Conservation (phyloP, 768 basidiomycete species). For the Kwoniella bestiolae region DNA sequence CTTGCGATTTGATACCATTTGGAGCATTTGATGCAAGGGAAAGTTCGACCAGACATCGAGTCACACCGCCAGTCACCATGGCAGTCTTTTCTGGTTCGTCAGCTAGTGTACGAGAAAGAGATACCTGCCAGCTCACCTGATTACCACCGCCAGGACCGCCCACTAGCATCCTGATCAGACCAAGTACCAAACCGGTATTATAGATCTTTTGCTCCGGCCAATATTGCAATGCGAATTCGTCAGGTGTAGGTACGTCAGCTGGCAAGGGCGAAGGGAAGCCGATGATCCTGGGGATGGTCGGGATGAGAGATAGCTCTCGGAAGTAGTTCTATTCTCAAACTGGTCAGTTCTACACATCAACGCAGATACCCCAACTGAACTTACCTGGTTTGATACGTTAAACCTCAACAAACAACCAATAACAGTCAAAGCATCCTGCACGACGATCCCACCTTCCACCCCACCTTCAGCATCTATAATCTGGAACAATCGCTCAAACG, state of each 20-base stretch:
- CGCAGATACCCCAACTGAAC: constrained; percentile 14
- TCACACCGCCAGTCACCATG: constrained; percentile 59
- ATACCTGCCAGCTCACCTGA: constrained; percentile 46
- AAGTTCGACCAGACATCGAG: constrained; percentile 81
- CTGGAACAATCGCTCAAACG: constrained; percentile 92
- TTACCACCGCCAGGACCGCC: constrained; percentile 59
- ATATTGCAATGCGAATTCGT: constrained; percentile 92
- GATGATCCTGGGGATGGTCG: constrained; percentile 66
- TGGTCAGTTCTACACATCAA: not conserved
- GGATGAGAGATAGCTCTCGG: constrained; percentile 75
- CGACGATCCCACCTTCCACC: constrained; percentile 83
- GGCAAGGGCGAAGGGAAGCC: constrained; percentile 65
- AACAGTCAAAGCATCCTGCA: constrained; percentile 82
- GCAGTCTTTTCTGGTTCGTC: constrained; percentile 45
- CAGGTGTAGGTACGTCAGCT: constrained; percentile 64
- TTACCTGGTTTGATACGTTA: constrained; percentile 92
- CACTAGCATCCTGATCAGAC: constrained; percentile 83
- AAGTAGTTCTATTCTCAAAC: constrained; percentile 78
- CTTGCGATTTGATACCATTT: constrained; percentile 80
- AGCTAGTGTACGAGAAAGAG: not conserved
- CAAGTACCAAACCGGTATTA: constrained; percentile 78
- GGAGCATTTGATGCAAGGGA: constrained; percentile 94
- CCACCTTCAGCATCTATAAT: constrained; percentile 87
- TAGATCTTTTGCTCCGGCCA: constrained; percentile 91
- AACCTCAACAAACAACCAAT: constrained; percentile 85